Base-by-base conservation (phyloP, 1,284 basidiomycete genomes). In the Fomes fomentarius region DNA sequence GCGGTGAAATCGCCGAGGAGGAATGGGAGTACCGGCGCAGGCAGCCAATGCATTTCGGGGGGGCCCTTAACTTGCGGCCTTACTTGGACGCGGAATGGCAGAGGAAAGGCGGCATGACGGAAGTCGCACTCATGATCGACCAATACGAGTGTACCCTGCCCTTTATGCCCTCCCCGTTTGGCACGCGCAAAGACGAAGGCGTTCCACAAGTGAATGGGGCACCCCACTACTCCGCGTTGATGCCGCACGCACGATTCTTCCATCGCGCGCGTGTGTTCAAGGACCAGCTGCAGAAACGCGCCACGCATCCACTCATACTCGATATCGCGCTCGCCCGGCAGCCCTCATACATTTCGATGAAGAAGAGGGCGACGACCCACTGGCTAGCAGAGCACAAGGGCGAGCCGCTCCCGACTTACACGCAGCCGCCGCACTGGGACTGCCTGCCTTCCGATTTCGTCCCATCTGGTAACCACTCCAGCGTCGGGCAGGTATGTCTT, bases 11-110 rank as follows among this genome's bases (percentile, higher is more conserved):
- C n/a, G 64, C 67, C 5, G 62, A 73, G 38, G 72, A 74, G 10
- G 83, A 86, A 62, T 85, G 84, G 84, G 71, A 75, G 28, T 75
- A 75, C 46, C 71, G 82, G 35, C 76, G 71, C 54, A 71, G 68
- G 45, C 75, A 85, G 54, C 82, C 82, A 1, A 82, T 81, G 69
- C 66, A 76, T 41, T 74, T 74, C 19, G 73, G 65, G 10, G 80
- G 79, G 0, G 82, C 82, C 4, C 44, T 83, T 19, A 85, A 80
- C 63, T 47, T 84, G 35, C 74, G 85, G 6, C 76, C 80, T 4
- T 77, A 76, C 59, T 70, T 85, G n/a, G 76, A 84, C 59, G 59
- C 64, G 24, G 57, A 70, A n/a, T 85, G 83, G 83, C 72, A 72
- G 47, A 58, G 74, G 3, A 58, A 48, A 4, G 82, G 81, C 0